phyloP scores from a whole-genome alignment of 805 yeast genomes.

The Saturnispora hagleri region DNA sequence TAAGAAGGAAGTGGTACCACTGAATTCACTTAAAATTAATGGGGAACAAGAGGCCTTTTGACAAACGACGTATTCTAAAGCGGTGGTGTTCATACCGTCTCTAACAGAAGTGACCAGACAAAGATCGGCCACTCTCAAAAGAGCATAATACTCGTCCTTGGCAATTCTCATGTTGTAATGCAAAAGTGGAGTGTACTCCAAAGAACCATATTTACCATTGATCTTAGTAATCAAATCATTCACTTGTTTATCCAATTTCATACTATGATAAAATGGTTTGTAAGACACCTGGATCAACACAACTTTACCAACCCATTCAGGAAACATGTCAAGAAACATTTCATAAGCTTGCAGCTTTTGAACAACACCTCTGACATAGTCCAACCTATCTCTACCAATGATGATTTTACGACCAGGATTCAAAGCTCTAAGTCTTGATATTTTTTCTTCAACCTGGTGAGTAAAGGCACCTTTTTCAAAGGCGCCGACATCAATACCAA shows the following conservation, averaged over 20 bases:
- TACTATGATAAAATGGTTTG: conserved; percentile 54
- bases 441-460: conserved; percentile 47
- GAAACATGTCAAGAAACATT: conserved; percentile 78
- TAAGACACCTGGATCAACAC: conserved; percentile 88
- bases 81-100: conserved; percentile 95
- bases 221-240: conserved; percentile 74
- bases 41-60: conserved; percentile 70
- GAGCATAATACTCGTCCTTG: conserved; percentile 80
- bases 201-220: conserved; percentile 74
- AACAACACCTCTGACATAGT: conserved; percentile 84
- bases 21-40: conserved; percentile 81
- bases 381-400: conserved; percentile 90
- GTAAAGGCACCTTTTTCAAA: conserved; percentile 57
- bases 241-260: conserved; percentile 70
- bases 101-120: conserved; percentile 84
- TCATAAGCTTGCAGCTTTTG: conserved; percentile 91
- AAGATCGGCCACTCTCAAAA: conserved; percentile 81
- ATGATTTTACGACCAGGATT: conserved; percentile 66
- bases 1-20: conserved; percentile 73
- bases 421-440: conserved; percentile 51
- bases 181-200: conserved; percentile 80
- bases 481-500: conserved; percentile 75
- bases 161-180: conserved; percentile 88
- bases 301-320: conserved; percentile 78
- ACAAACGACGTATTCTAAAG: conserved; percentile 84